A percentile compares a stretch with the other conserved stretches of the same genome.
Evolutionary conservation across 78 protist genomes (phyloP).

Genomic region (Tieghemostelium lacteum): DNA sequence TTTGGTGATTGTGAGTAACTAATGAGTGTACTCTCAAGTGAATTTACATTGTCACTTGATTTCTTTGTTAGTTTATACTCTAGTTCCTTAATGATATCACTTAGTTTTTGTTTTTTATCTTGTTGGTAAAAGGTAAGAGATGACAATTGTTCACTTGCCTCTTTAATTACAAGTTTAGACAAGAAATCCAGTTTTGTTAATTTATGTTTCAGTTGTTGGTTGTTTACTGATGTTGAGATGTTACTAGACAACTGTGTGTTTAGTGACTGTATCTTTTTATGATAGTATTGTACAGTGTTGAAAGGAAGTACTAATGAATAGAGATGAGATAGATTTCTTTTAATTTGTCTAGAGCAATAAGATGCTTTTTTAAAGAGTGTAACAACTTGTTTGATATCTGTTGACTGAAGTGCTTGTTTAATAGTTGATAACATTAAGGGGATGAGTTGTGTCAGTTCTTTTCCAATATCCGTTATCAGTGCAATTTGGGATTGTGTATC

Average conservation of each 20-base stretch:
- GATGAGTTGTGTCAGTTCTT: slow-evolving; percentile 35
- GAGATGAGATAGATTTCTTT: slow-evolving; percentile 17
- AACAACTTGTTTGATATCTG: slow-evolving; percentile 6
- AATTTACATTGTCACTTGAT: not conserved
- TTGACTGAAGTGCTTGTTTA: slow-evolving; percentile 35
- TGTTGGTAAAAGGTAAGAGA: not conserved
- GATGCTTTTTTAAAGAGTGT: not conserved
- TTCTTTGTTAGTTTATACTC: slow-evolving; percentile 11
- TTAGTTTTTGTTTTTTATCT: slow-evolving; percentile 21
- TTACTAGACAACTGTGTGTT: no score
- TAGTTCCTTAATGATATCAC: slow-evolving; percentile 30
- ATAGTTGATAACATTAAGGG: slow-evolving; percentile 38
- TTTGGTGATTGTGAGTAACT: not conserved
- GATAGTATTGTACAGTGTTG: no score
- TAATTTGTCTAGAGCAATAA: slow-evolving; percentile 18
- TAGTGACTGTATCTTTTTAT: no score
- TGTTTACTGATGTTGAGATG: not conserved
- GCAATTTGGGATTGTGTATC: no score
- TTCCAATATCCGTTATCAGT: slow-evolving; percentile 8
- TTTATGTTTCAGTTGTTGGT: not conserved
- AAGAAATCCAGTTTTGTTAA: not conserved
- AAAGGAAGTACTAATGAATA: no score
- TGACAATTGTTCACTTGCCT: slow-evolving; percentile 1
- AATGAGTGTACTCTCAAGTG: not conserved
- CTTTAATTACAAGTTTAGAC: not conserved